Evolutionary conservation across 371 early-diverging fungal species (phyloP).

Genomic region (Lichtheimia corymbifera): DNA sequence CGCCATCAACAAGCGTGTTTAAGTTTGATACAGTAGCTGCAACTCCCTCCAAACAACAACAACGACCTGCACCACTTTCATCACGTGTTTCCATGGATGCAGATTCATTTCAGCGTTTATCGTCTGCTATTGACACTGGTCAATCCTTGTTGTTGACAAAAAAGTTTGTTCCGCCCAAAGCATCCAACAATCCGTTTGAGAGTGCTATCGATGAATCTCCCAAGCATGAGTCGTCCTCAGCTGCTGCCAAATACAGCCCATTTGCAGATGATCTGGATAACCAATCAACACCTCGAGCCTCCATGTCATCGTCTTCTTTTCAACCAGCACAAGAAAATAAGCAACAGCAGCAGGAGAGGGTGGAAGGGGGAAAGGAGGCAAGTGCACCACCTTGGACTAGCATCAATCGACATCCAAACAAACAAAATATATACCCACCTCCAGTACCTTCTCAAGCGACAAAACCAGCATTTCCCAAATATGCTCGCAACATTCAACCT

Average conservation of each 20-base stretch:
- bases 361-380: no score
- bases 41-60: slow-evolving; percentile 13
- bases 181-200: slow-evolving; percentile 26
- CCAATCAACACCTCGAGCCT: neutral
- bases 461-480: slow-evolving; percentile 42
- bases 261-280: slow-evolving; percentile 8
- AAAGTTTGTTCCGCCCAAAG: slow-evolving; percentile 36
- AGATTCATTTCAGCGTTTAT: slow-evolving; percentile 20
- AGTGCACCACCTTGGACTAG: slow-evolving; percentile 7
- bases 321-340: neutral
- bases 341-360: slow-evolving; percentile 14
- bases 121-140: slow-evolving; percentile 32
- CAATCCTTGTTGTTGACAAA: slow-evolving; percentile 42
- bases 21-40: slow-evolving; percentile 20
- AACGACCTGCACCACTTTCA: slow-evolving; percentile 24
- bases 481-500: slow-evolving; percentile 28
- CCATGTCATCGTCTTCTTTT: neutral
- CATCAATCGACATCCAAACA: slow-evolving; percentile 32
- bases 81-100: slow-evolving; percentile 32
- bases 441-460: slow-evolving; percentile 46
- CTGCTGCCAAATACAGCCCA: neutral
- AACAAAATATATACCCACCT: slow-evolving; percentile 33
- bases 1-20: slow-evolving; percentile 3
- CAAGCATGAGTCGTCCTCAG: slow-evolving; percentile 1
- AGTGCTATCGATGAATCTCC: slow-evolving; percentile 14